Percentiles rank a stretch among this genome's conserved stretches.
Conservation (phyloP, 1,139 yeast genomes). For the Suhomyces anneliseae region DNA sequence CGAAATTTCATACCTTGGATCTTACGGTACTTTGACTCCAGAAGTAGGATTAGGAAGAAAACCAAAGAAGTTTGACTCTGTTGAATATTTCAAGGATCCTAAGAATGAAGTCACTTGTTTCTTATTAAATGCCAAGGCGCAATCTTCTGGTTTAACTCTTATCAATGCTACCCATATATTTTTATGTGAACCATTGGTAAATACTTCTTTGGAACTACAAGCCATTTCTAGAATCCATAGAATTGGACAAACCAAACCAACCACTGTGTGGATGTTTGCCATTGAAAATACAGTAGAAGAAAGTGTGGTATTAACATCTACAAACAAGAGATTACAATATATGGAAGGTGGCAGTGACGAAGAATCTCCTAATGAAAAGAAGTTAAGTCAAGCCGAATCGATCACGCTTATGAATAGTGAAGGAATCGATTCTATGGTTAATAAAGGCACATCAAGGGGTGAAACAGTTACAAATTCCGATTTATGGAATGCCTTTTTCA, state of each 20-base stretch:
- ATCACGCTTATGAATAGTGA: constrained; percentile 38
- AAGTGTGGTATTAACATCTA: constrained; percentile 63
- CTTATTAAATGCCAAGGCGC: constrained; percentile 77
- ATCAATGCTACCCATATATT: constrained; percentile 91
- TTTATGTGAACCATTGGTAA: constrained; percentile 88
- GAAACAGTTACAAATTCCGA: constrained; percentile 57
- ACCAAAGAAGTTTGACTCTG: constrained; percentile 39
- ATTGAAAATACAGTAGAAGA: constrained; percentile 89
- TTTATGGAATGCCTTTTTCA: constrained; percentile 61
- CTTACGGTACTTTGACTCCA: constrained; percentile 38
- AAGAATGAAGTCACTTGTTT: constrained; percentile 69
- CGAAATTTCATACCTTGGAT: constrained; percentile 51
- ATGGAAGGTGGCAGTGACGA: constrained; percentile 16
- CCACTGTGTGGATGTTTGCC: constrained; percentile 90
- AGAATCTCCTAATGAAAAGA: constrained; percentile 18
- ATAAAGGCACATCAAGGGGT: constrained; percentile 46
- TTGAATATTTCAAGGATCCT: constrained; percentile 65
- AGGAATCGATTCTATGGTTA: constrained; percentile 44
- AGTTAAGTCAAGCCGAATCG: constrained; percentile 35
- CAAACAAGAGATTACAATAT: constrained; percentile 49
- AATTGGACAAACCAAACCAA: constrained; percentile 79
- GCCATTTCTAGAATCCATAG: constrained; percentile 91
- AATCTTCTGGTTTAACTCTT: constrained; percentile 86
- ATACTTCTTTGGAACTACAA: constrained; percentile 81
- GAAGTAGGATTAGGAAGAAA: constrained; percentile 33